A percentile compares a stretch with the other conserved stretches of the same genome.
Conservation (phyloP, 108 stramenopile genomes). For the Nitzschia putrida region DNA sequence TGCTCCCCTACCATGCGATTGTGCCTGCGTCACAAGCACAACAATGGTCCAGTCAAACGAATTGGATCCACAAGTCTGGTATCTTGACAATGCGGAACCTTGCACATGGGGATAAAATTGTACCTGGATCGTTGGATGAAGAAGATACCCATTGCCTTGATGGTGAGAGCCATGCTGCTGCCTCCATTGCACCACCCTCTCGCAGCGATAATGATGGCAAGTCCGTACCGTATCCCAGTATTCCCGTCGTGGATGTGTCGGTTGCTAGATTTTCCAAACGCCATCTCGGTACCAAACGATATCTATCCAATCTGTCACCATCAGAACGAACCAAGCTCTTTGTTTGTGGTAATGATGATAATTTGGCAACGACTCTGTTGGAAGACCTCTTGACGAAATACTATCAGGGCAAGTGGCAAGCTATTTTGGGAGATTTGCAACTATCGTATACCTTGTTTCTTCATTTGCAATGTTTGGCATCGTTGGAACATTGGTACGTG, state of each 20-base stretch:
- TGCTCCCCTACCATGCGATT: slow-evolving; percentile 50
- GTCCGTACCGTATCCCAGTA: slow-evolving; percentile 56
- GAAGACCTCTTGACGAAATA: slow-evolving; percentile 38
- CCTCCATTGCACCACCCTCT: background rate
- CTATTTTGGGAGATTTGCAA: slow-evolving; percentile 78
- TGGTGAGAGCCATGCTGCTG: background rate
- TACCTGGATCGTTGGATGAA: slow-evolving; percentile 58
- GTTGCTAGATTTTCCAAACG: slow-evolving; percentile 36
- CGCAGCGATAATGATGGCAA: slow-evolving; percentile 39
- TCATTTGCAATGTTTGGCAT: slow-evolving; percentile 68
- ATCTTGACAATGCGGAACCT: slow-evolving; percentile 26
- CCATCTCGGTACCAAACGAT: slow-evolving; percentile 68
- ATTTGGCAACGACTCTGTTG: slow-evolving; percentile 30
- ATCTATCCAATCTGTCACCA: slow-evolving; percentile 53
- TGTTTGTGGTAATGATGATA: slow-evolving; percentile 3
- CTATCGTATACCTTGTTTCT: slow-evolving; percentile 71
- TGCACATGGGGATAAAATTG: slow-evolving; percentile 53
- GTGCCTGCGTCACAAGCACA: slow-evolving; percentile 29
- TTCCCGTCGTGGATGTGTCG: slow-evolving; percentile 63
- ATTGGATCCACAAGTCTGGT: slow-evolving; percentile 13
- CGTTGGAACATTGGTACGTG: slow-evolving; percentile 82
- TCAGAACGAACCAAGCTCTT: slow-evolving; percentile 59
- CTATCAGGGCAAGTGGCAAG: slow-evolving; percentile 42
- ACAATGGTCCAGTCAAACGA: slow-evolving; percentile 26
- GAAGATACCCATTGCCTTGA: slow-evolving; percentile 32